Percentiles rank a stretch among this genome's conserved stretches.
Evolutionary conservation across 148 eudicot species (phyloP).

Genomic region (Selenicereus undatus): DNA sequence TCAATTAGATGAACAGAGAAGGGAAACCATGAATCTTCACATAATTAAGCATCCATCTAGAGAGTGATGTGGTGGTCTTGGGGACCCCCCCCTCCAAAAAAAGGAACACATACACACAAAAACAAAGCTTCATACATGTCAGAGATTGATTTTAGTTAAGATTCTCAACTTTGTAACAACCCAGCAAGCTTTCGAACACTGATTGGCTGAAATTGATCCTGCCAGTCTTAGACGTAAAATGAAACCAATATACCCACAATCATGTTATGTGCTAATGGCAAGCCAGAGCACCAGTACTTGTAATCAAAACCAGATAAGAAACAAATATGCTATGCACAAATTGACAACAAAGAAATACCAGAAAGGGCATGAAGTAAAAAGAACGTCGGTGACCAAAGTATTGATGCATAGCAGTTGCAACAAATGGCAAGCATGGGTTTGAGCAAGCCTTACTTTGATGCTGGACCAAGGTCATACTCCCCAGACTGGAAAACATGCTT

Average conservation of each 20-base stretch:
- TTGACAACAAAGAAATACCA: background rate
- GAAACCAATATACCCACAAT: background rate
- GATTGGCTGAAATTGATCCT: too few species aligned
- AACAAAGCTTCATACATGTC: too few species aligned
- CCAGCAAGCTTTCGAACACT: too few species aligned
- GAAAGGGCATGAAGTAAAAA: background rate
- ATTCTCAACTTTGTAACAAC: too few species aligned
- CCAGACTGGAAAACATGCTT: slow-evolving; percentile 74
- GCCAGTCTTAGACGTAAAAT: too few species aligned
- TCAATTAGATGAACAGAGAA: too few species aligned
- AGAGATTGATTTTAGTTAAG: too few species aligned
- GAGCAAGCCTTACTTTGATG: slow-evolving; percentile 71
- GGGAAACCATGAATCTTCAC: too few species aligned
- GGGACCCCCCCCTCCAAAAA: too few species aligned
- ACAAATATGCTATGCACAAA: background rate
- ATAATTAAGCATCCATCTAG: too few species aligned
- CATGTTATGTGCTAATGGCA: background rate
- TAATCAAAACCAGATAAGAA: background rate
- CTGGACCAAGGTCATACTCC: slow-evolving; percentile 78
- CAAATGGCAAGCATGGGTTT: background rate
- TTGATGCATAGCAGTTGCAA: background rate
- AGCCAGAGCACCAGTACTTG: background rate
- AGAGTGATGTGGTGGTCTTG: too few species aligned
- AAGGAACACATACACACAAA: too few species aligned
- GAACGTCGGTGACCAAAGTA: background rate